These are phyloP conservation scores for Penicillium paneum DNA, from an alignment of 2,329 filamentous ascomycete genomes.

Conservation along the genomic window DNA sequence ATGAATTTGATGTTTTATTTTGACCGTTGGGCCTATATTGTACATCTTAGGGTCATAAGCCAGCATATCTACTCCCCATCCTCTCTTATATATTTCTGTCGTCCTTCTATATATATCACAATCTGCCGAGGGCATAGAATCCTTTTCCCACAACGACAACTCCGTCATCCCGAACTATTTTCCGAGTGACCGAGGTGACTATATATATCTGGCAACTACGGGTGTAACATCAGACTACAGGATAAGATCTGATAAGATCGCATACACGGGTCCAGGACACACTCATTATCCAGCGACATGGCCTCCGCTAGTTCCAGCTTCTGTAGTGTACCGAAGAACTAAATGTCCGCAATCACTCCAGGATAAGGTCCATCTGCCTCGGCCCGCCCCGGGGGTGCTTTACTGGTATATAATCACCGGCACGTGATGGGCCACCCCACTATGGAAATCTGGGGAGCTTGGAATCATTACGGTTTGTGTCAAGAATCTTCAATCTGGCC, in stretches of 20 bases:
- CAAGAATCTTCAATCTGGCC: background rate
- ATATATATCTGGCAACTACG: too few species aligned
- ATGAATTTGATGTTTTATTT: background rate
- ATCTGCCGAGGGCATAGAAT: too few species aligned
- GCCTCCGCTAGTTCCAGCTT: background rate
- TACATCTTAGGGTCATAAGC: too few species aligned
- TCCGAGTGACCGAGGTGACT: too few species aligned
- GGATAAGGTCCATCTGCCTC: background rate
- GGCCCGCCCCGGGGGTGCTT: background rate
- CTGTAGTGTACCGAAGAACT: background rate
- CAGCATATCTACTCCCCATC: too few species aligned
- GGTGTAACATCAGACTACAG: too few species aligned
- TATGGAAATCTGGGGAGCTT: slow-evolving; percentile 8
- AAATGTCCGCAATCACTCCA: background rate
- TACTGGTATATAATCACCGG: background rate
- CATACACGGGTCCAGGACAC: background rate
- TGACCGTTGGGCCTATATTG: too few species aligned
- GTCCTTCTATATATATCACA: too few species aligned
- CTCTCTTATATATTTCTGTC: too few species aligned
- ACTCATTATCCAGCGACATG: background rate
- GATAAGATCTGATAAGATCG: too few species aligned
- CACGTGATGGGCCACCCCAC: slow-evolving; percentile 7
- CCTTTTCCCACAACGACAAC: too few species aligned
- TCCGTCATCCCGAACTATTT: too few species aligned
- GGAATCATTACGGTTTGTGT: background rate